Evolutionary conservation across 164 flowering plant species (phyloP).

Genomic region (Litsea cubeba): DNA sequence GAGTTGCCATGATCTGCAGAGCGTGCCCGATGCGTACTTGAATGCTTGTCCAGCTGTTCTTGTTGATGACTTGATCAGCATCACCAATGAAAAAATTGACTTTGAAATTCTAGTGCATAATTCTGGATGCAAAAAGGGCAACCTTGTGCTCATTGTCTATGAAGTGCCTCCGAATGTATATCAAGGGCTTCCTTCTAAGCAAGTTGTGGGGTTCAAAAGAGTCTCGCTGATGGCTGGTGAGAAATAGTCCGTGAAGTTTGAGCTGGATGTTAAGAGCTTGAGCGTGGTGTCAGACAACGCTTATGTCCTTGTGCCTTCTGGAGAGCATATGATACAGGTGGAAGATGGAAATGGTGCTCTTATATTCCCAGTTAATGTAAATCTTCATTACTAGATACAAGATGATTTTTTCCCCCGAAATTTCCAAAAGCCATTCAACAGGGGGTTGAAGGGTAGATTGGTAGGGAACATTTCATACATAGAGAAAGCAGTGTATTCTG

Average conservation of each 20-base stretch:
- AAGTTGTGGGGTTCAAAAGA: slow-evolving; percentile 19
- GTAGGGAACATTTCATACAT: too few species aligned
- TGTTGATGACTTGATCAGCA: slow-evolving; percentile 15
- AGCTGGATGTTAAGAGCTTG: slow-evolving; percentile 17
- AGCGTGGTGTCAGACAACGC: slow-evolving; percentile 10
- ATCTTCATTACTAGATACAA: background rate
- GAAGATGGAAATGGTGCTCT: slow-evolving; percentile 13
- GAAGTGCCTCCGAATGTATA: slow-evolving; percentile 14
- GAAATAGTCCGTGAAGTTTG: slow-evolving; percentile 9
- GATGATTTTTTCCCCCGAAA: too few species aligned
- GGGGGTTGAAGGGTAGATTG: too few species aligned
- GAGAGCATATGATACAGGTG: slow-evolving; percentile 14
- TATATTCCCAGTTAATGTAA: slow-evolving; percentile 12
- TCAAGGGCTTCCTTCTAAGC: slow-evolving; percentile 4
- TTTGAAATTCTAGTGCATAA: slow-evolving; percentile 18
- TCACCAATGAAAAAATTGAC: background rate
- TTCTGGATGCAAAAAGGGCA: slow-evolving; percentile 9
- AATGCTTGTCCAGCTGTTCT: slow-evolving; percentile 18
- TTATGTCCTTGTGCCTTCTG: slow-evolving; percentile 16
- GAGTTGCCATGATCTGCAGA: slow-evolving; percentile 6
- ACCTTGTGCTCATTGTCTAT: slow-evolving; percentile 14
- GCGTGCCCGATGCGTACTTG: background rate
- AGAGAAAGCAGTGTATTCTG: too few species aligned
- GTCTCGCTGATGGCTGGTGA: slow-evolving; percentile 6
- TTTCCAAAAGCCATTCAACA: too few species aligned